Evolutionary conservation across 106 monocot genomes (phyloP), one percentile per base, ranked within the genome.

Genomic region (Platanthera guangdongensis): DNA sequence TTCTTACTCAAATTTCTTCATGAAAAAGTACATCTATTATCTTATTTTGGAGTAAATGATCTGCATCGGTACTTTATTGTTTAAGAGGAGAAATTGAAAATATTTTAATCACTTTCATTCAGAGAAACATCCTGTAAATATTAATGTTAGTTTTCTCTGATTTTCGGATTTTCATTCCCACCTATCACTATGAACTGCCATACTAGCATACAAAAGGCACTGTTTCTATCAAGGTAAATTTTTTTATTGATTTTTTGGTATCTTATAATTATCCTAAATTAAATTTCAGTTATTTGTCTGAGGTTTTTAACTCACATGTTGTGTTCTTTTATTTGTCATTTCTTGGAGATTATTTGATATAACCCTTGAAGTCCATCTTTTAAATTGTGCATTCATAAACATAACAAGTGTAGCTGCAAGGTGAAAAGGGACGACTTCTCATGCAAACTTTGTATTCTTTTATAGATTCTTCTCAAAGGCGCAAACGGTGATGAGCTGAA

Each of bases 381-480:
- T 47, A 68, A 28, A 67, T 30, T 67, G 32, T n/a, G 0, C 9
- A 5, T 49, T 19, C 39, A 59, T 14, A 59, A 19, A n/a, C 18
- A 16, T n/a, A 59, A 5, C 55, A 22, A 63, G 51, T 50, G n/a
- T 19, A 48, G 50, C 19, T 6, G 7, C 64, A 68, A n/a, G 16
- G 16, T 60, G 49, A 19, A 55, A 74, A 39, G 75, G 47, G 30
- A 62, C 25, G 64, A 70, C 5, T 11, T 62, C 51, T 76, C 22
- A 73, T 54, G 60, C 16, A 77, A 63, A 7, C 50, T 46, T 71
- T 9, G 46, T 52, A 18, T 59, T 11, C 32, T 14, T 47, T 59
- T 73, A 9, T 62, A 92, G 92, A 75, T 92, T 81, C 72, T 92
- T 77, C 89, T 92, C 68, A 92, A 78, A 57, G 92, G 92, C 51